Evolutionary conservation across 768 basidiomycete genomes (phyloP).

Genomic region (Strobilomyces dryophilus): DNA sequence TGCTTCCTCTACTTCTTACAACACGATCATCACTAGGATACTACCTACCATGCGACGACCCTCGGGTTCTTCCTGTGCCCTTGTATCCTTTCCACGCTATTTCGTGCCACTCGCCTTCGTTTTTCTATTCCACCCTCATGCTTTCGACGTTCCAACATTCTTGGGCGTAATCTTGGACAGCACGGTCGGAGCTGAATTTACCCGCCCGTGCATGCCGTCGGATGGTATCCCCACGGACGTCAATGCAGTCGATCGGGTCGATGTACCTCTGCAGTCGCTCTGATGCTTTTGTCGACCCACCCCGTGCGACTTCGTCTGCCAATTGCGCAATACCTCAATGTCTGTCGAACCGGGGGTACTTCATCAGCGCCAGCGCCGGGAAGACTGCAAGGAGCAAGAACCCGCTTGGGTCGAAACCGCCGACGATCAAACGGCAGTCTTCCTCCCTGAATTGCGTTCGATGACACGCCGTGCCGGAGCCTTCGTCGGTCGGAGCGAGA

Average conservation of each 20-base stretch:
- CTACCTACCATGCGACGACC: background rate
- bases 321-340: too few relatives aligned
- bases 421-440: too few relatives aligned
- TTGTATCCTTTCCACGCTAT: background rate
- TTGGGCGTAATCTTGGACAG: slow-evolving; percentile 90
- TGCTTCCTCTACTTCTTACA: slow-evolving; percentile 12
- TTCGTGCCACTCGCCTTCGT: background rate
- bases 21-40: slow-evolving; percentile 11
- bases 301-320: slow-evolving; percentile 81
- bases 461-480: too few relatives aligned
- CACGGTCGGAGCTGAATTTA: slow-evolving; percentile 93
- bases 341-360: too few relatives aligned
- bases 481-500: too few relatives aligned
- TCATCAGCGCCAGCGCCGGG: too few relatives aligned
- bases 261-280: slow-evolving; percentile 68
- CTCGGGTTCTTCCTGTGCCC: background rate
- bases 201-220: slow-evolving; percentile 62
- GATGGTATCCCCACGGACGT: slow-evolving; percentile 52
- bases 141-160: slow-evolving; percentile 78
- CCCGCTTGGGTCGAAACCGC: too few relatives aligned
- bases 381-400: too few relatives aligned
- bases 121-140: slow-evolving; percentile 26
- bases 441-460: too few relatives aligned
- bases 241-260: slow-evolving; percentile 46
- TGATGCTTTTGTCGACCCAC: slow-evolving; percentile 91